phyloP scores from a whole-genome alignment of 2,329 filamentous ascomycete species.

The Pestalotiopsis sp. region DNA sequence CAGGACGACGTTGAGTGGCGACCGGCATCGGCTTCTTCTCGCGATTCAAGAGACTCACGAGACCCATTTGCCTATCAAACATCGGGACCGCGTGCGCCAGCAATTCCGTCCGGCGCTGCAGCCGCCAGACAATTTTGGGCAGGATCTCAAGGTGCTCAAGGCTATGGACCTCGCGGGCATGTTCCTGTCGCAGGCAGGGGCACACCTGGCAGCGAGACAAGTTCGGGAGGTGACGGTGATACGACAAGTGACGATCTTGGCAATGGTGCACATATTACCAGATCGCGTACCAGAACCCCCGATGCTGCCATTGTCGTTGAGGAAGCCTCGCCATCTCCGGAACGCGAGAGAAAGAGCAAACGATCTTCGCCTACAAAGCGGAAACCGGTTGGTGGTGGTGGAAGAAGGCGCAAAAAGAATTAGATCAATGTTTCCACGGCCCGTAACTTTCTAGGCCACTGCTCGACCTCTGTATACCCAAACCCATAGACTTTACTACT shows the following conservation, averaged over 20 bases:
- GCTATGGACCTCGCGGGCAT: constrained; percentile 17
- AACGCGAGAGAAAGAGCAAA: constrained; percentile 37
- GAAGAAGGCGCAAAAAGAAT: constrained; percentile 34
- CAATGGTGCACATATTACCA: constrained; percentile 23
- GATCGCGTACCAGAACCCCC: constrained; percentile 28
- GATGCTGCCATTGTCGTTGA: constrained; percentile 44
- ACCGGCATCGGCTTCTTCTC: constrained; percentile 31
- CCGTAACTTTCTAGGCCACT: not conserved
- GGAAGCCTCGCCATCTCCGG: constrained; percentile 26
- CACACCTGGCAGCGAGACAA: constrained; percentile 37
- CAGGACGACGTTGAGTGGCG: constrained; percentile 30
- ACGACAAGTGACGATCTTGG: constrained; percentile 31
- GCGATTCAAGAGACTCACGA: constrained; percentile 23
- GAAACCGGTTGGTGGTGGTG: constrained; percentile 31
- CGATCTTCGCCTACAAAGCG: constrained; percentile 39
- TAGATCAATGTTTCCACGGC: constrained; percentile 18
- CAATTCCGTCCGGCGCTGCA: constrained; percentile 31
- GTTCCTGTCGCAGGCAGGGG: constrained; percentile 35
- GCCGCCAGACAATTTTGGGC: constrained; percentile 38
- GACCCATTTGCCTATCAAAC: constrained; percentile 60
- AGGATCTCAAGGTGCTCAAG: constrained; percentile 32
- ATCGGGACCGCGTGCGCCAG: constrained; percentile 41
- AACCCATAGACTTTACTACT: constrained; percentile 19
- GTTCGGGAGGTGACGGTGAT: constrained; percentile 33
- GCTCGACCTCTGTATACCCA: constrained; percentile 21